A percentile compares a stretch with the other conserved stretches of the same genome.
phyloP scores from a whole-genome alignment of 148 eudicot genomes.

The Gaultheria prostrata region DNA sequence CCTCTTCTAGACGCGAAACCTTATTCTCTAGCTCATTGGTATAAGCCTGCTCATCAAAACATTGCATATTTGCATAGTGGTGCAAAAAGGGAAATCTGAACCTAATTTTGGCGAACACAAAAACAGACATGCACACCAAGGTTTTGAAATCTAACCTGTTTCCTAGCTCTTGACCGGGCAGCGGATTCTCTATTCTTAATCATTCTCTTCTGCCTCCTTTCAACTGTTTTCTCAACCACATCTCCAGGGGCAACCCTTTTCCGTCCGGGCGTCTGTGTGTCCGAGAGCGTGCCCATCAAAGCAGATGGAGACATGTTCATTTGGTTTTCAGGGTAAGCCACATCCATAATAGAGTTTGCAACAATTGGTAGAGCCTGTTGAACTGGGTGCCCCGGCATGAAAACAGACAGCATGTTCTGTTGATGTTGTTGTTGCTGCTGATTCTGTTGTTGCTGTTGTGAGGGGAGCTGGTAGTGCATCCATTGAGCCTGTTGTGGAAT shows the following conservation, averaged over 20 bases:
- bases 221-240: conserved; percentile 80
- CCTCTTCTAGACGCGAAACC: conserved; percentile 86
- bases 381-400: conserved; percentile 59
- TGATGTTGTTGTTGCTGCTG: conserved; percentile 49
- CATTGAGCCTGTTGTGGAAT: conserved; percentile 49
- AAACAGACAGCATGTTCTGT: conserved; percentile 51
- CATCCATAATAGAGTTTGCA: conserved; percentile 52
- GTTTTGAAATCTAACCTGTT: conserved; percentile 55
- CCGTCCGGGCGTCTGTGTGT: conserved; percentile 68
- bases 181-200: conserved; percentile 97
- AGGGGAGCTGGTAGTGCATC: conserved; percentile 43
- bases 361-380: conserved; percentile 46
- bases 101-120: background rate
- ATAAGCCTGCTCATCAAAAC: conserved; percentile 66
- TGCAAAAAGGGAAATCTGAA: background rate
- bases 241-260: conserved; percentile 72
- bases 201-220: conserved; percentile 97
- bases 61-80: background rate
- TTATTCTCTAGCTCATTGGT: conserved; percentile 94
- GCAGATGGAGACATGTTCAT: conserved; percentile 58
- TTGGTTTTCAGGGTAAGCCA: conserved; percentile 49
- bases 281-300: conserved; percentile 68
- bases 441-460: conserved; percentile 13
- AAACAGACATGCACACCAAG: background rate
- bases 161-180: conserved; percentile 94